These are phyloP conservation scores for Auriculariales sp. DNA, from an alignment of 768 basidiomycete species.

Conservation along the genomic window DNA sequence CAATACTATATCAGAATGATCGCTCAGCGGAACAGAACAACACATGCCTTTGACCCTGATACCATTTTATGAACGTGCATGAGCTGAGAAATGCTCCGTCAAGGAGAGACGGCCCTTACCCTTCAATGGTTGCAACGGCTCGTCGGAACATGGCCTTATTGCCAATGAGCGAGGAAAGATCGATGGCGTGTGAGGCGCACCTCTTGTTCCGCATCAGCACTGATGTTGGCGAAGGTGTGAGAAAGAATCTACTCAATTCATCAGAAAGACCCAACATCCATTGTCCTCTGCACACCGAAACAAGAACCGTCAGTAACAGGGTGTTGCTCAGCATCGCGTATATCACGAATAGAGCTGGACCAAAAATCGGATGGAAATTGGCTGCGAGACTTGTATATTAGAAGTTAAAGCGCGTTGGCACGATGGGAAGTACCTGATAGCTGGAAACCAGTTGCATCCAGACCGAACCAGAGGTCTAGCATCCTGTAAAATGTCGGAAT, in stretches of 20 bases:
- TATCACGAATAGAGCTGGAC: slow-evolving; percentile 73
- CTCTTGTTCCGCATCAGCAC: slow-evolving; percentile 85
- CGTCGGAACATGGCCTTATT: slow-evolving; percentile 82
- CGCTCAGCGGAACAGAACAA: too few relatives aligned
- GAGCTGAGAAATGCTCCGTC: too few relatives aligned
- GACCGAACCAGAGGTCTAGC: slow-evolving; percentile 84
- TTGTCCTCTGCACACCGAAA: slow-evolving; percentile 40
- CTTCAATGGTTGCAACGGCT: slow-evolving; percentile 90
- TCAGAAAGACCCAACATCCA: slow-evolving; percentile 13
- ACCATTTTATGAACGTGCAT: too few relatives aligned
- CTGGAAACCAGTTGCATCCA: slow-evolving; percentile 83
- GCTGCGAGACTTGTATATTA: slow-evolving; percentile 20
- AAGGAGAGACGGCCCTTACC: slow-evolving; percentile 27
- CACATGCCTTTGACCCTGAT: neutral
- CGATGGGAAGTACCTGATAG: slow-evolving; percentile 36
- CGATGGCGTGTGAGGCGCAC: slow-evolving; percentile 21
- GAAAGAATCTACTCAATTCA: slow-evolving; percentile 62
- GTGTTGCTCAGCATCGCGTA: slow-evolving; percentile 92
- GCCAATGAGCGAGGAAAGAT: slow-evolving; percentile 3
- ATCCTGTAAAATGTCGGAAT: too few relatives aligned
- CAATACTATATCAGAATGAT: too few relatives aligned
- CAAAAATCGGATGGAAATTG: slow-evolving; percentile 74
- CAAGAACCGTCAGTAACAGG: slow-evolving; percentile 74
- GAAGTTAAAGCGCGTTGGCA: neutral
- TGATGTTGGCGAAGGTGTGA: slow-evolving; percentile 89